Evolutionary conservation across 306 rosid genomes (phyloP).

Genomic region (Vicia villosa): DNA sequence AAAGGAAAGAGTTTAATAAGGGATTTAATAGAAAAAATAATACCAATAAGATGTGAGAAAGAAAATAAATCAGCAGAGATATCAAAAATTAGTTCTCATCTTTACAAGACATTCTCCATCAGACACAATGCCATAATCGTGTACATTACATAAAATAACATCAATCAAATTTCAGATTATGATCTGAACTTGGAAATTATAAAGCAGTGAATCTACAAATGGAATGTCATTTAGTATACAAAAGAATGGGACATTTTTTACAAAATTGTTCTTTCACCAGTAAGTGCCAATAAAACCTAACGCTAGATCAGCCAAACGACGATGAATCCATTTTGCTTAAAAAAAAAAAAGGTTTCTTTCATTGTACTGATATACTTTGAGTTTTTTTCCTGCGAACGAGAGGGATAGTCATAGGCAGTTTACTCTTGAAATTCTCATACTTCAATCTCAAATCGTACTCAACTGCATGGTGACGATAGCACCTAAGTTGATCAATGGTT

Average conservation of each 20-base stretch:
- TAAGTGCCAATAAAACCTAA: constrained; percentile 36
- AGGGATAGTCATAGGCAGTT: not conserved
- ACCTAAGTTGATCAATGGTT: constrained; percentile 31
- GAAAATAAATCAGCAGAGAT: too few relatives aligned
- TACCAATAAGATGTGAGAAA: too few relatives aligned
- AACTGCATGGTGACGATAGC: constrained; percentile 24
- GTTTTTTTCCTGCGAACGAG: constrained; percentile 26
- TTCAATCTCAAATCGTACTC: constrained; percentile 20
- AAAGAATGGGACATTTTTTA: constrained; percentile 45
- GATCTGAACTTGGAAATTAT: constrained; percentile 29
- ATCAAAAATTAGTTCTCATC: not conserved
- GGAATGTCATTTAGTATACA: constrained; percentile 42
- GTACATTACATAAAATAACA: constrained; percentile 2
- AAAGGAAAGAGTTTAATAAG: too few relatives aligned
- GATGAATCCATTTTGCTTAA: too few relatives aligned
- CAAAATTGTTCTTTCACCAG: constrained; percentile 35
- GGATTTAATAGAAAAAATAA: too few relatives aligned
- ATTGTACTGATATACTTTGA: constrained; percentile 27
- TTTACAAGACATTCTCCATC: constrained; percentile 19
- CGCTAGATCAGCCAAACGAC: constrained; percentile 29
- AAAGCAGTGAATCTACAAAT: constrained; percentile 33
- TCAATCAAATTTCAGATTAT: constrained; percentile 14
- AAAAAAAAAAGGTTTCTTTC: constrained; percentile 31
- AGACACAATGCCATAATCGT: constrained; percentile 19
- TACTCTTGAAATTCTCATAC: constrained; percentile 24